A percentile compares a stretch with the other conserved stretches of the same genome.
Conservation (phyloP, 1,284 basidiomycete genomes). For the Puccinia novopanici region DNA sequence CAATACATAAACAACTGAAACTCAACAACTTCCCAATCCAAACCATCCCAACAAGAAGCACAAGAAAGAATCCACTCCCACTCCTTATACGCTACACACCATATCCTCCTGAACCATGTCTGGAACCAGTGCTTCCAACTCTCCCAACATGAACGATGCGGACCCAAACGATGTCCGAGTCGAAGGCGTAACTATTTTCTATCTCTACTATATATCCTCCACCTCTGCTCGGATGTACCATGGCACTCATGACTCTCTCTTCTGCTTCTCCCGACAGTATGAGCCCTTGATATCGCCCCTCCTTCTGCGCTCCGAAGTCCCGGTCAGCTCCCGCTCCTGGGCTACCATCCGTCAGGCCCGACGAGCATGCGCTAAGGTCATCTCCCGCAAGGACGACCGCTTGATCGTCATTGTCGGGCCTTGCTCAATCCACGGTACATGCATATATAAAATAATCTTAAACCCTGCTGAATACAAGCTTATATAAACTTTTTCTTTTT, state of each 20-base stretch:
- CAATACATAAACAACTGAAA: no score
- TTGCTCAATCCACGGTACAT: slow-evolving; percentile 76
- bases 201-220: no score
- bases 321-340: neutral
- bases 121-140: neutral
- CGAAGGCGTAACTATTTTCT: slow-evolving; percentile 1
- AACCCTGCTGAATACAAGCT: no score
- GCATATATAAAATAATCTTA: neutral
- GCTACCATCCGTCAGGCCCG: slow-evolving; percentile 12
- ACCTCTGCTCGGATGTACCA: neutral
- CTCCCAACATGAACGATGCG: neutral
- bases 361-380: slow-evolving; percentile 7
- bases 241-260: neutral
- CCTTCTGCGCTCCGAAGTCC: slow-evolving; percentile 4
- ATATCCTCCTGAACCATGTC: neutral
- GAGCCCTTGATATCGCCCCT: slow-evolving; percentile 14
- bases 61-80: no score
- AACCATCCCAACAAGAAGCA: no score
- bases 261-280: neutral
- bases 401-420: slow-evolving; percentile 81
- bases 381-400: slow-evolving; percentile 75
- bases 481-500: no score
- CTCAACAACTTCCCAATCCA: no score
- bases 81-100: no score
- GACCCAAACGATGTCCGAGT: slow-evolving; percentile 10